Conservation (phyloP, 768 basidiomycete genomes). For the Macrolepiota albuminosa region DNA sequence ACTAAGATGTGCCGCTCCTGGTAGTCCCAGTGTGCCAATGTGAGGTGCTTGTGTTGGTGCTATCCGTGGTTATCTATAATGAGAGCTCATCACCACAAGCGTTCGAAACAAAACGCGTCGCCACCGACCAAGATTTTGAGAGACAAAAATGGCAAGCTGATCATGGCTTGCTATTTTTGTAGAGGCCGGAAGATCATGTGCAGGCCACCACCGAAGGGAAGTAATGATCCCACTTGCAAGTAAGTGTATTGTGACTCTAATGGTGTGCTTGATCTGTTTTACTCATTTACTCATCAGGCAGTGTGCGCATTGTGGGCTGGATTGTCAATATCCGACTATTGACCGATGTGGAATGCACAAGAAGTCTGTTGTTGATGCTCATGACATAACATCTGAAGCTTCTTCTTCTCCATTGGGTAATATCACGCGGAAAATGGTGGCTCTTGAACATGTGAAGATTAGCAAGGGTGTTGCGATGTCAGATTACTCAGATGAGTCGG, state of each 20-base stretch:
- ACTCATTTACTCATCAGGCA: too few relatives aligned
- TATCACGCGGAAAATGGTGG: too few relatives aligned
- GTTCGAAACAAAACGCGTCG: background rate
- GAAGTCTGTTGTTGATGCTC: background rate
- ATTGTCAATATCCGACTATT: background rate
- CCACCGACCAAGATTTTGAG: background rate
- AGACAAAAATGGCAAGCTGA: constrained; percentile 27
- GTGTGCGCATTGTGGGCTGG: background rate
- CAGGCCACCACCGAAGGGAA: constrained; percentile 33
- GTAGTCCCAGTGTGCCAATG: too few relatives aligned
- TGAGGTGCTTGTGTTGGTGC: too few relatives aligned
- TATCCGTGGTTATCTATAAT: too few relatives aligned
- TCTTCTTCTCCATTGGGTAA: background rate
- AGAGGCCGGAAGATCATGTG: constrained; percentile 50
- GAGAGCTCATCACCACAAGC: too few relatives aligned
- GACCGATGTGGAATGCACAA: background rate
- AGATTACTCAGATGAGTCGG: background rate
- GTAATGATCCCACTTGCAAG: constrained; percentile 8
- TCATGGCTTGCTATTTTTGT: constrained; percentile 46
- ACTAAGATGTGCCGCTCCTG: too few relatives aligned
- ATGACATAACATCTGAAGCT: background rate
- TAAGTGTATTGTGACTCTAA: too few relatives aligned
- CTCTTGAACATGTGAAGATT: background rate
- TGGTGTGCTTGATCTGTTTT: too few relatives aligned
- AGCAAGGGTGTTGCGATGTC: background rate